phyloP scores from a whole-genome alignment of 192 early-diverging fungal genomes.

The Dispira simplex region DNA sequence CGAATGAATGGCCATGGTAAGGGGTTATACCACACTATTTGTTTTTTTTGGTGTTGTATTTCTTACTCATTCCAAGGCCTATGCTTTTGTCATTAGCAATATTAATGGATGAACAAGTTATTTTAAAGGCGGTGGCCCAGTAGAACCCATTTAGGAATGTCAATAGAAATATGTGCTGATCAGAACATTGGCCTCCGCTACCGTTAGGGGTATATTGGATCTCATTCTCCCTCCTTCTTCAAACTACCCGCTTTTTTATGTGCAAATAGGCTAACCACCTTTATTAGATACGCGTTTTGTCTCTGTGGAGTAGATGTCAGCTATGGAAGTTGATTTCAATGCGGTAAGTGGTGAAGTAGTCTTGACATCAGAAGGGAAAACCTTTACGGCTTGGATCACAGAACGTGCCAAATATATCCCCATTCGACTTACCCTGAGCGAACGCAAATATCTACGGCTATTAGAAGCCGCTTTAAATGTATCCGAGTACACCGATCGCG shows the following conservation, averaged over 20 bases:
- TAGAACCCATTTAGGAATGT: not conserved
- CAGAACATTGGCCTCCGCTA: no score
- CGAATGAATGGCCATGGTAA: not conserved
- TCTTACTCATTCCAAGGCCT: no score
- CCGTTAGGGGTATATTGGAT: not conserved
- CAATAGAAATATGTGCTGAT: not conserved
- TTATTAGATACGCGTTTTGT: constrained; percentile 12
- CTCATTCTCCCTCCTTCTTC: constrained; percentile 16
- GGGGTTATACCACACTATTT: not conserved
- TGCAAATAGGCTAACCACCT: not conserved
- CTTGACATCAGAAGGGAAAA: constrained; percentile 26
- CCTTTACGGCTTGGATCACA: constrained; percentile 67
- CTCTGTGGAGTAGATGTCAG: constrained; percentile 18
- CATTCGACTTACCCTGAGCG: constrained; percentile 70
- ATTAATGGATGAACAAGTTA: no score
- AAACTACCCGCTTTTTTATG: constrained; percentile 14
- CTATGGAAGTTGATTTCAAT: constrained; percentile 23
- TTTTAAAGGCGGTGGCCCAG: not conserved
- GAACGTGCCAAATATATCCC: constrained; percentile 91
- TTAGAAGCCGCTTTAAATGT: constrained; percentile 91
- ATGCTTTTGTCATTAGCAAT: no score
- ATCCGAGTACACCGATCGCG: constrained; percentile 75
- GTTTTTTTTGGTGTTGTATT: not conserved
- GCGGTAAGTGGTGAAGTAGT: constrained; percentile 20
- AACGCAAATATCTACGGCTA: constrained; percentile 86